Base-by-base conservation (phyloP, 495 filamentous ascomycete genomes). In the Penicillium ochrochloron region DNA sequence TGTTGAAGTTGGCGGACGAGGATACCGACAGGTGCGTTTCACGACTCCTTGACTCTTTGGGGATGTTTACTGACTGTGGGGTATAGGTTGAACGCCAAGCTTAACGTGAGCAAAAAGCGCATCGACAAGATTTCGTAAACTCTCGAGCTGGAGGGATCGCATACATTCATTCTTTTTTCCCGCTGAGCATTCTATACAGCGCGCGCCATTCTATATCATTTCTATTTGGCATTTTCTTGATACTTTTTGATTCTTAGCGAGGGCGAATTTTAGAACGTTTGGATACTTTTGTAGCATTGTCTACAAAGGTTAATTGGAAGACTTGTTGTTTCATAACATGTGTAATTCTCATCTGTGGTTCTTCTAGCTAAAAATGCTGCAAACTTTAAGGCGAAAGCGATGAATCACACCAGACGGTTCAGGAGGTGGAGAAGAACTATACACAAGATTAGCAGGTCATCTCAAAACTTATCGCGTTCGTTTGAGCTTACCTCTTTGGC, bases 81-180 rank as follows among this genome's bases (percentile, higher is more conserved):
- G 39, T 61, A 35, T 59, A 84, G 88, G 55, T 77, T 95, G 51
- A 84, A 85, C 54, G 83, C 84, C 67, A 99, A 99, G 84, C 78
- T 97, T 60, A 83, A 86, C 57, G 83, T 97, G 67, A 93, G 88
- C 37, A 96, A 90, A 82, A 90, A 93, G 75, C 82, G 92, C 58
- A 82, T 91, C n/a, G 85, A 84, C 61, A 90, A 90, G 78, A 90
- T 97, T 29, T 86, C 82, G 35, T 91, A 78, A 80, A 39, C 19
- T 17, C 6, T 33, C 5, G 15, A 46, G 39, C 25, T 39, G 14
- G 46, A 33, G 21, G 5, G 15, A 41, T 29, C 14, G 14, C n/a
- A 50, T 56, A 11, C 15, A 25, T 31, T 25, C 21, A 42, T 11
- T 42, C 27, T 53, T 34, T 11, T 56, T 27, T 55, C 21, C 1